A percentile compares a stretch with the other conserved stretches of the same genome.
These are phyloP conservation scores for Gymnopus androsaceus DNA, from an alignment of 1,284 basidiomycete species.

Conservation along the genomic window DNA sequence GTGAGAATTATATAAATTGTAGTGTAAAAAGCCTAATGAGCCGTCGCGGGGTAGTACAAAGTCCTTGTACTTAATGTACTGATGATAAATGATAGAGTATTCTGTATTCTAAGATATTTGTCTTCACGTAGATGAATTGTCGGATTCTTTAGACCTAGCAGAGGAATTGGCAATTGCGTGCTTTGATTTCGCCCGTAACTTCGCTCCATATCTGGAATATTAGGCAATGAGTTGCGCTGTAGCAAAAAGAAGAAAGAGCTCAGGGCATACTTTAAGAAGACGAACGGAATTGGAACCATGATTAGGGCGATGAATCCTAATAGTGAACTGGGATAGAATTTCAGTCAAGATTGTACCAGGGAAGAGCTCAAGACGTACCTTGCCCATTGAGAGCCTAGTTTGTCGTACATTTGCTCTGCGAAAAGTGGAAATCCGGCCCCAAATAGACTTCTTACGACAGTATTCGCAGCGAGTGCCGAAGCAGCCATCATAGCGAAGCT, in stretches of 20 bases:
- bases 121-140: constrained; percentile 6
- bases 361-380: too few species aligned
- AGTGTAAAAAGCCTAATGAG: too few species aligned
- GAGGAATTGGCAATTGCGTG: constrained; percentile 29
- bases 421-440: constrained; percentile 65
- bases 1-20: too few species aligned
- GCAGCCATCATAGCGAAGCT: constrained; percentile 58
- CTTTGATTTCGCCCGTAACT: constrained; percentile 44
- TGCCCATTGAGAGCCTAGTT: constrained; percentile 55
- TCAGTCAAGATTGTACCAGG: too few species aligned
- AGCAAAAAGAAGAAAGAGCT: neutral
- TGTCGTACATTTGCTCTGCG: constrained; percentile 53
- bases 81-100: too few species aligned
- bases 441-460: constrained; percentile 55
- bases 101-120: neutral
- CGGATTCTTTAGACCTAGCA: constrained; percentile 7
- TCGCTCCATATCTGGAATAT: constrained; percentile 42
- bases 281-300: constrained; percentile 57
- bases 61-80: too few species aligned
- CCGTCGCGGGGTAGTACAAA: too few species aligned
- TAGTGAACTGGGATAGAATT: too few species aligned
- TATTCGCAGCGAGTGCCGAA: constrained; percentile 58
- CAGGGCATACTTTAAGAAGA: constrained; percentile 41
- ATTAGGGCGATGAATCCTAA: constrained; percentile 51
- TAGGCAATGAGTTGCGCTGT: neutral